Conservation (phyloP, 306 rosid species). For the Pterocarpus santalinus region DNA sequence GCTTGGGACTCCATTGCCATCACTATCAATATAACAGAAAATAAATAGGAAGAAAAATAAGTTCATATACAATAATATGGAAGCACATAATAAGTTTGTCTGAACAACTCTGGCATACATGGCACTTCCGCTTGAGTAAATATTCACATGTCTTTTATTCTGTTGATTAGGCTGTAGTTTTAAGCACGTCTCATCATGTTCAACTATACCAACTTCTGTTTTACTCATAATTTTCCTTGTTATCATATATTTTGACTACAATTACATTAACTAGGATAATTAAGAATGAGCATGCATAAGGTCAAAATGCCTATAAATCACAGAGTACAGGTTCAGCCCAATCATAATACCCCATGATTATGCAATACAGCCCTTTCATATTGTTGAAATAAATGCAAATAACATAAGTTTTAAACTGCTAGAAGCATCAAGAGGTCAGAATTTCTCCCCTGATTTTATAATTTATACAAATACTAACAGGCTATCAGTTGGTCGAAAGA, state of each 20-base stretch:
- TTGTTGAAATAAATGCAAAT: conserved; percentile 34
- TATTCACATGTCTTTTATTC: neutral
- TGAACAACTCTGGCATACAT: neutral
- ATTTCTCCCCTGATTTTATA: conserved; percentile 1
- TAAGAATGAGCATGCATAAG: conserved; percentile 25
- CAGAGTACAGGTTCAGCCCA: neutral
- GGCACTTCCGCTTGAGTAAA: conserved; percentile 8
- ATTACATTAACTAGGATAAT: conserved; percentile 13
- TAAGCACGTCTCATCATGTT: neutral
- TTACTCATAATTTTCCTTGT: conserved; percentile 1
- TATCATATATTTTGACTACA: conserved; percentile 18
- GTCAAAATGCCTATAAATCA: conserved; percentile 38
- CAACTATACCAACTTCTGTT: neutral
- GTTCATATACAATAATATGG: conserved; percentile 9
- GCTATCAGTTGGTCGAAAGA: conserved; percentile 18
- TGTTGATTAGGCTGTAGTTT: neutral
- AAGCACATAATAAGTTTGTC: conserved; percentile 19
- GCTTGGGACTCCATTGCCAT: conserved; percentile 97
- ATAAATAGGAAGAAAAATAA: conserved; percentile 30
- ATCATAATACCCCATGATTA: conserved; percentile 14
- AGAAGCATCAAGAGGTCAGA: conserved; percentile 22
- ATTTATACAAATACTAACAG: conserved; percentile 9
- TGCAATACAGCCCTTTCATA: conserved; percentile 31
- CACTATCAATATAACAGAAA: conserved; percentile 59
- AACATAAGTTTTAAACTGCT: conserved; percentile 7